Evolutionary conservation across 2,329 filamentous ascomycete genomes (phyloP), one percentile per base, ranked within the genome.

Genomic region (Stromatinia cepivora): DNA sequence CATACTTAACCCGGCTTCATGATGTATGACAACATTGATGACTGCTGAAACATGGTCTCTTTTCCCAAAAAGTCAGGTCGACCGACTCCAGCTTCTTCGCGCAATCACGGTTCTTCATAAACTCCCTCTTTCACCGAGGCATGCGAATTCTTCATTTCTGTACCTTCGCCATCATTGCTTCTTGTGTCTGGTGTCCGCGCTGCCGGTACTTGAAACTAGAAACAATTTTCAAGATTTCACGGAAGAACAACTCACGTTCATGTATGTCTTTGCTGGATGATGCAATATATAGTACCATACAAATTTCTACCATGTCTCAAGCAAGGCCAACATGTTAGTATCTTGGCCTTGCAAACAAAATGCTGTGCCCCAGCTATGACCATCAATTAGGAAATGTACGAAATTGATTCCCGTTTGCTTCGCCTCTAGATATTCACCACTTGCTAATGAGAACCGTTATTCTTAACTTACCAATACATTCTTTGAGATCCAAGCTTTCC

Each of bases 251-350:
- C 54, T 11, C 34, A n/a, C 9, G 13, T 57, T 39, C 39, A 28
- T 42, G 56, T 13, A 42, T 58, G 36, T 42, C 36, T 25, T 25
- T 28, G 36, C 28, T 20, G 22, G 7, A 28, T 3, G 50, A 28
- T 53, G 25, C 25, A 53, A 11, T 20, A 58, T 42, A 25, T n/a
- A 8, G 17, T 34, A n/a, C 10, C 9, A 45, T 25, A 28, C 56
- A 6, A 17, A 8, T 0, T 1, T 10, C 11, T 17, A 5, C 5
- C 10, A 28, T 11, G 2, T 7, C 17, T 58, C n/a, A 1, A 28
- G n/a, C 28, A 45, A 20, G 4, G 45, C 31, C 36, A 59, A 28
- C n/a, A 53, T 17, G 56, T 59, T 45, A 13, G 56, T 45, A 20
- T 42, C 4, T 28, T 28, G 8, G 36, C 4, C n/a, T 11, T 45